Evolutionary conservation across 805 yeast genomes (phyloP).

Genomic region (Candida morakotiae): DNA sequence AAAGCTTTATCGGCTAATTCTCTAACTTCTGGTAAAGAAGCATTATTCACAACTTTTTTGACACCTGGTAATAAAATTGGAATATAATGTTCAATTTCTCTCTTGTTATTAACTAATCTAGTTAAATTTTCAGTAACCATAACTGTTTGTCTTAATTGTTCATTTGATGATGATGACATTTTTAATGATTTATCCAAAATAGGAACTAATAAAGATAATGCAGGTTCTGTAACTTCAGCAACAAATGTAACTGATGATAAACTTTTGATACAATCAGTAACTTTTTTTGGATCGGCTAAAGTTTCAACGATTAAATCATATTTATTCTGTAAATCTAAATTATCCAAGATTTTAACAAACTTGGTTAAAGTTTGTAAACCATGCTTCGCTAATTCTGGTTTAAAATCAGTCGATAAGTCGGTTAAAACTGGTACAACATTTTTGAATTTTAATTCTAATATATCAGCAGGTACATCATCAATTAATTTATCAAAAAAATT

Average conservation of each 20-base stretch:
- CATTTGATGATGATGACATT: conserved; percentile 87
- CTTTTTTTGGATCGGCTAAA: conserved; percentile 83
- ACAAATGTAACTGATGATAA: conserved; percentile 93
- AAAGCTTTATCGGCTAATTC: conserved; percentile 87
- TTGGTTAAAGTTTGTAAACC: conserved; percentile 68
- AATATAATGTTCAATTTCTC: conserved; percentile 84
- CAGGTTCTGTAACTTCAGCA: conserved; percentile 97
- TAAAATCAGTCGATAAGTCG: conserved; percentile 89
- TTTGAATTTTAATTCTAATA: conserved; percentile 76
- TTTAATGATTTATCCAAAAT: conserved; percentile 85
- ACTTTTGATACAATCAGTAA: conserved; percentile 83
- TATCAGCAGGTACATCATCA: conserved; percentile 79
- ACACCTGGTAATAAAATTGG: conserved; percentile 91
- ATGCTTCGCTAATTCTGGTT: conserved; percentile 88
- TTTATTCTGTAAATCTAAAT: conserved; percentile 86
- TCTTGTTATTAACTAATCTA: conserved; percentile 87
- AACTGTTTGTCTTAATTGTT: conserved; percentile 93
- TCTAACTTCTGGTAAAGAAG: conserved; percentile 95
- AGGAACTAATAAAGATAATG: conserved; percentile 85
- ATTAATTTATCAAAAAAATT: conserved; percentile 67
- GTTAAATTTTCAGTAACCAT: conserved; percentile 94
- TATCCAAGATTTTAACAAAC: conserved; percentile 81
- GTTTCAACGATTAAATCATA: conserved; percentile 80
- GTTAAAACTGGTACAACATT: conserved; percentile 80
- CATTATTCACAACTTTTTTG: conserved; percentile 80